These are phyloP conservation scores for Aspergillus neotritici DNA, from an alignment of 2,329 filamentous ascomycete genomes.

Conservation along the genomic window DNA sequence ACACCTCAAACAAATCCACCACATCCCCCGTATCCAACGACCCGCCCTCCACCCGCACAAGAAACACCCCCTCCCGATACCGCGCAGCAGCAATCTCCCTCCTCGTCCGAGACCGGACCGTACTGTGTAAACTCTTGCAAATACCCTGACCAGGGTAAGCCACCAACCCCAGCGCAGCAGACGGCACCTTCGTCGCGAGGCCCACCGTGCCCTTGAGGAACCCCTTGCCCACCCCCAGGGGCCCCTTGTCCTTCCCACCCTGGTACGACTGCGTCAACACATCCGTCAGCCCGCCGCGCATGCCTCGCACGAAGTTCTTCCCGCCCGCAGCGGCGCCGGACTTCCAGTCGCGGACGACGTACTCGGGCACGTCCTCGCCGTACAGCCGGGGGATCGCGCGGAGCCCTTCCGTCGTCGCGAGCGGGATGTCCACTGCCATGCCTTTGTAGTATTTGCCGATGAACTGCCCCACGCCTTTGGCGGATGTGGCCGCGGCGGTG, in stretches of 20 bases:
- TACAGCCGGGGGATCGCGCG: slow-evolving; percentile 32
- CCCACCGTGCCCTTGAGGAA: slow-evolving; percentile 30
- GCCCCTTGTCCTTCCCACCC: slow-evolving; percentile 28
- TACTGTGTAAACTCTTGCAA: slow-evolving; percentile 27
- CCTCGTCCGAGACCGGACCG: slow-evolving; percentile 20
- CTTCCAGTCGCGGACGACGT: slow-evolving; percentile 30
- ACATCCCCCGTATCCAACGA: neutral
- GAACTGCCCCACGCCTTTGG: slow-evolving; percentile 22
- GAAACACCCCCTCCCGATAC: slow-evolving; percentile 14
- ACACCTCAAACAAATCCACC: slow-evolving; percentile 6
- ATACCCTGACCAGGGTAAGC: slow-evolving; percentile 31
- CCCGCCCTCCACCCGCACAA: neutral
- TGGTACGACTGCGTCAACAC: slow-evolving; percentile 27
- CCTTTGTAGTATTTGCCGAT: slow-evolving; percentile 27
- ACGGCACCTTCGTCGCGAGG: slow-evolving; percentile 16
- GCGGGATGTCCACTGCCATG: slow-evolving; percentile 31
- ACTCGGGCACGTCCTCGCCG: slow-evolving; percentile 30
- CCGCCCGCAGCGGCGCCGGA: slow-evolving; percentile 28
- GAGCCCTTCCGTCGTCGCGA: slow-evolving; percentile 34
- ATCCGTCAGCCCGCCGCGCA: slow-evolving; percentile 29
- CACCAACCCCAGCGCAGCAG: slow-evolving; percentile 25
- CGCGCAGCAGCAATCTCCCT: slow-evolving; percentile 20
- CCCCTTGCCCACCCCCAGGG: slow-evolving; percentile 28
- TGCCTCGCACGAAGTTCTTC: slow-evolving; percentile 29
- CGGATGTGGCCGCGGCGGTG: slow-evolving; percentile 11